Evolutionary conservation across 768 basidiomycete genomes (phyloP).

Genomic region (Polyporus arcularius): DNA sequence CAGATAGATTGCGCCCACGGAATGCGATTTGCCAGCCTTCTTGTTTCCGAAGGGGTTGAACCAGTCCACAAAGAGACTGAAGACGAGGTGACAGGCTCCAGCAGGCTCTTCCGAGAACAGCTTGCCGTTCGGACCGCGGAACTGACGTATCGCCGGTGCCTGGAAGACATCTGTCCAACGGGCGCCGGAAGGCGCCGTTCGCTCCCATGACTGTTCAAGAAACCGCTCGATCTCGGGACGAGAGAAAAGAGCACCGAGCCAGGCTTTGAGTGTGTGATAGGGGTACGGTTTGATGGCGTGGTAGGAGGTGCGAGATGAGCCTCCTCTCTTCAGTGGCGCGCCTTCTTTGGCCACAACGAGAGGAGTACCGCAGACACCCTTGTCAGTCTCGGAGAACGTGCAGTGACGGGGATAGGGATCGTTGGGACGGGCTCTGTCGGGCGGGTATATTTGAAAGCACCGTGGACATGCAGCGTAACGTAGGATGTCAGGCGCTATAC

Average conservation of each 20-base stretch:
- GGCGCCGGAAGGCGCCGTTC: background rate
- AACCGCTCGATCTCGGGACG: conserved; percentile 12
- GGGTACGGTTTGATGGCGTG: background rate
- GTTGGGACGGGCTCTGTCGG: background rate
- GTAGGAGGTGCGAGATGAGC: background rate
- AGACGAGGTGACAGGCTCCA: conserved; percentile 12
- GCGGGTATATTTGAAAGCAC: conserved; percentile 12
- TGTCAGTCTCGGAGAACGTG: conserved; percentile 1
- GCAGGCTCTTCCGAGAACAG: background rate
- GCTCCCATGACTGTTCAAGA: conserved; percentile 1
- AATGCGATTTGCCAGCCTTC: conserved; percentile 11
- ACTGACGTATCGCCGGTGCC: conserved; percentile 6
- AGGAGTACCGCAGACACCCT: background rate
- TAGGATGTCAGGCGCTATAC: background rate
- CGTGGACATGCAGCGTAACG: conserved; percentile 7
- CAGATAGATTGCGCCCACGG: conserved; percentile 24
- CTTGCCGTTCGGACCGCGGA: conserved; percentile 14
- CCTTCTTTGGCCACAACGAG: background rate
- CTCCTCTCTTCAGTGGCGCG: background rate
- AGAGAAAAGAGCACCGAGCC: conserved; percentile 17
- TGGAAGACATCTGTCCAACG: conserved; percentile 15
- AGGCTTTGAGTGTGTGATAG: conserved; percentile 10
- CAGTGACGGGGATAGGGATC: conserved; percentile 12
- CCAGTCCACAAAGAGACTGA: conserved; percentile 17
- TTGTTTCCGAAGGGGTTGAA: conserved; percentile 20